phyloP scores from a whole-genome alignment of 495 filamentous ascomycete species.

The Clohesyomyces aquaticus region DNA sequence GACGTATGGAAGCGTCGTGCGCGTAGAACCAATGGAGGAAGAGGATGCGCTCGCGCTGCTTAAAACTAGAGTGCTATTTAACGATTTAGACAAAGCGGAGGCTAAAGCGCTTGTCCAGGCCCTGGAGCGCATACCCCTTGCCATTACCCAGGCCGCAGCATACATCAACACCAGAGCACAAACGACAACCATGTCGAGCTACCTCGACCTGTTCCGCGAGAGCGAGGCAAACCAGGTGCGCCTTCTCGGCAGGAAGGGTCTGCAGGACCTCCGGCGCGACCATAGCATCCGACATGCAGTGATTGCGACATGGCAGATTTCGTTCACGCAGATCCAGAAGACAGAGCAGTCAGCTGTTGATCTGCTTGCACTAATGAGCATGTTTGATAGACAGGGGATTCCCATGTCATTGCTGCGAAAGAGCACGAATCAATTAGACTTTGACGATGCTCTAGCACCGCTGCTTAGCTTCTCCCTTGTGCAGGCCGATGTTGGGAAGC shows the following conservation, averaged over 20 bases:
- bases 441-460: constrained; percentile 15
- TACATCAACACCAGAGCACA: constrained; percentile 22
- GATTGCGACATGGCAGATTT: constrained; percentile 11
- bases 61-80: constrained; percentile 2
- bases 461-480: constrained; percentile 16
- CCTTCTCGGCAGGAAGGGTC: constrained; percentile 10
- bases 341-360: constrained; percentile 8
- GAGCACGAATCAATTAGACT: neutral
- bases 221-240: constrained; percentile 5
- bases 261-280: constrained; percentile 5
- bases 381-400: constrained; percentile 26
- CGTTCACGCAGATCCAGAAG: constrained; percentile 16
- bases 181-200: constrained; percentile 5
- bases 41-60: constrained; percentile 10
- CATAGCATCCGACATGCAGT: constrained; percentile 4
- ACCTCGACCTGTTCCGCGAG: constrained; percentile 13
- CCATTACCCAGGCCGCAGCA: constrained; percentile 24
- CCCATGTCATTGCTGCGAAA: constrained; percentile 1
- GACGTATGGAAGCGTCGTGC: neutral
- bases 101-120: constrained; percentile 11
- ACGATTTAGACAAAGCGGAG: neutral
- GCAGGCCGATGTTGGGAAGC: constrained; percentile 3
- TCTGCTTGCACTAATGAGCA: constrained; percentile 19
- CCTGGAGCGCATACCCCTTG: constrained; percentile 29
- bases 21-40: constrained; percentile 16